Percentiles rank a stretch among this genome's conserved stretches.
Evolutionary conservation across 257 asterid genomes (phyloP).

Genomic region (Parsonsia alboflavescens): DNA sequence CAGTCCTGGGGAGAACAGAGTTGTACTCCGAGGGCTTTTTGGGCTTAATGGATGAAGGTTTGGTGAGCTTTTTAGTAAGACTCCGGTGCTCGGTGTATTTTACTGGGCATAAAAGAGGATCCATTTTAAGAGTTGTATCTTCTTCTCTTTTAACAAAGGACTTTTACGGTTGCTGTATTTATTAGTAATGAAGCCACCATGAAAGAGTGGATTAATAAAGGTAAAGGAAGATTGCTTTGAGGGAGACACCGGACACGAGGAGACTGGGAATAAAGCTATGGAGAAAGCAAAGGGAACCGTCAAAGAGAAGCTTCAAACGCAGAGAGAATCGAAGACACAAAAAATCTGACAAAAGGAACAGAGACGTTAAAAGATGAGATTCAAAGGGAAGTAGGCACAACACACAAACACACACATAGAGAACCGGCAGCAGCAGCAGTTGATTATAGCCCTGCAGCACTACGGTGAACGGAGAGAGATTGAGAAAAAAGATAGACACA

Average conservation of each 20-base stretch:
- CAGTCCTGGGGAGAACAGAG: constrained; percentile 25
- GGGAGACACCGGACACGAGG: constrained; percentile 4
- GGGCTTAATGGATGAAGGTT: constrained; percentile 26
- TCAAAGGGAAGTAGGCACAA: constrained; percentile 5
- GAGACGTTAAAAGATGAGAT: constrained; percentile 38
- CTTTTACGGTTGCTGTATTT: neutral
- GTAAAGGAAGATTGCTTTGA: constrained; percentile 23
- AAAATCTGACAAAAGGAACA: constrained; percentile 39
- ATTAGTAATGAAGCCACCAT: constrained; percentile 7
- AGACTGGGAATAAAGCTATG: constrained; percentile 17
- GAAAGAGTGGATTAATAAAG: constrained; percentile 8
- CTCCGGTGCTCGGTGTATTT: constrained; percentile 61
- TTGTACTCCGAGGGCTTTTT: constrained; percentile 17
- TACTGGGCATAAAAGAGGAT: constrained; percentile 42
- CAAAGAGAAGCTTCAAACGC: constrained; percentile 29
- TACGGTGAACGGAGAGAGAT: no score
- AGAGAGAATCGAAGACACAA: constrained; percentile 31
- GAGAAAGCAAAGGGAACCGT: no score
- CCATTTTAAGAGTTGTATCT: constrained; percentile 33
- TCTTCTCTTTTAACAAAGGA: constrained; percentile 6
- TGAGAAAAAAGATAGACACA: neutral
- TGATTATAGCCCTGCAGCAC: neutral
- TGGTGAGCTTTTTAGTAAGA: constrained; percentile 35
- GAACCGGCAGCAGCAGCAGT: neutral
- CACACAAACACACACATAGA: constrained; percentile 1